Evolutionary conservation across 305 asterid species (phyloP).

Genomic region (Fraxinus sp.): DNA sequence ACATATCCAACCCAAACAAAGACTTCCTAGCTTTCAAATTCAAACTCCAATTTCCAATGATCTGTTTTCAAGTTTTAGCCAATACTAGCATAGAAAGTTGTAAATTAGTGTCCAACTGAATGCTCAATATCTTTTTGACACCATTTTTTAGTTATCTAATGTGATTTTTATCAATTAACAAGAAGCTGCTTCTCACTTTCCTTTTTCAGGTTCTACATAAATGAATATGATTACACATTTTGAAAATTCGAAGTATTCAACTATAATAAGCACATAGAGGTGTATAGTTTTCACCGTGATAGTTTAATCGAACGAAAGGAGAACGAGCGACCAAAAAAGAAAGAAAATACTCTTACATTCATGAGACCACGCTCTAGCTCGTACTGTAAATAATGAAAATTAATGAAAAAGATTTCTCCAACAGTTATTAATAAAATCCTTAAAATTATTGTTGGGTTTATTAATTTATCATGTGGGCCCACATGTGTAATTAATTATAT

Average conservation of each 20-base stretch:
- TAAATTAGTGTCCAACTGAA: neutral
- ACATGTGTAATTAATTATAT: neutral
- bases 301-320: neutral
- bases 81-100: too few relatives aligned
- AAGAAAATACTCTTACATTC: conserved; percentile 44
- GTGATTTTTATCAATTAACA: too few relatives aligned
- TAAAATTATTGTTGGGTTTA: neutral
- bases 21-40: neutral
- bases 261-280: neutral
- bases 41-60: neutral
- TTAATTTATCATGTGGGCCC: too few relatives aligned
- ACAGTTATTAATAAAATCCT: neutral
- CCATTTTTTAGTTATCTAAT: too few relatives aligned
- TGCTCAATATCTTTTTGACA: too few relatives aligned
- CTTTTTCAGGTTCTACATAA: neutral
- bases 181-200: neutral
- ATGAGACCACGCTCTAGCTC: conserved; percentile 84
- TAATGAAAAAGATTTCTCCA: neutral
- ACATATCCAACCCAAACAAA: neutral
- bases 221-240: neutral
- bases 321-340: neutral
- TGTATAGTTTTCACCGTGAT: neutral
- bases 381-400: conserved; percentile 40
- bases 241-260: neutral
- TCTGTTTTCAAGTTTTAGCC: too few relatives aligned